A percentile compares a stretch with the other conserved stretches of the same genome.
Evolutionary conservation across 495 filamentous ascomycete genomes (phyloP).

Genomic region (Hapsidospora chrysogenum): DNA sequence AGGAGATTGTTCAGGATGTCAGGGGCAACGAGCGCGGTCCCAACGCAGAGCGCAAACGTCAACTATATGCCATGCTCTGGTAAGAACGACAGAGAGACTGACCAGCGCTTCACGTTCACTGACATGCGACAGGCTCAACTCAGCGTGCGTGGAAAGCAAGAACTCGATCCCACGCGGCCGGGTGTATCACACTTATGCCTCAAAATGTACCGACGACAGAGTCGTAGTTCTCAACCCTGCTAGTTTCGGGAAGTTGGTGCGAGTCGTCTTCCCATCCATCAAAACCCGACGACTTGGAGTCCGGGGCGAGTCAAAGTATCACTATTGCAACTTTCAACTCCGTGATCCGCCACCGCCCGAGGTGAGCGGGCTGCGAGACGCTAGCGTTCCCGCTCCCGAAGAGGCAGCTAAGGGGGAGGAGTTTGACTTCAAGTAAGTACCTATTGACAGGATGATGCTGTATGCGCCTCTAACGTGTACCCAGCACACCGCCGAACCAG

Average conservation of each 20-base stretch:
- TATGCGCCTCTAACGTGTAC: too few relatives aligned
- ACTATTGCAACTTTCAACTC: constrained; percentile 80
- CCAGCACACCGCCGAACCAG: too few relatives aligned
- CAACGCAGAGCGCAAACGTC: constrained; percentile 84
- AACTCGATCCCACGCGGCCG: constrained; percentile 78
- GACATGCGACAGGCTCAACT: constrained; percentile 48
- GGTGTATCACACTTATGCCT: constrained; percentile 87
- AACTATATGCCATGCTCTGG: constrained; percentile 98
- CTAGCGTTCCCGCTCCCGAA: too few relatives aligned
- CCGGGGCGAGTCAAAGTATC: constrained; percentile 94
- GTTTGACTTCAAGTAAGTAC: too few relatives aligned
- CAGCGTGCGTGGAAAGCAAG: constrained; percentile 63
- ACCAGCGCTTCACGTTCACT: constrained; percentile 1
- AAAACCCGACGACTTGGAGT: constrained; percentile 85
- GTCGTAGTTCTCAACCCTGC: constrained; percentile 90
- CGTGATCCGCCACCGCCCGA: constrained; percentile 39
- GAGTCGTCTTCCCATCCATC: constrained; percentile 87
- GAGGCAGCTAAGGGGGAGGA: too few relatives aligned
- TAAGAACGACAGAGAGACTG: too few relatives aligned
- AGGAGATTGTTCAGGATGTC: constrained; percentile 69
- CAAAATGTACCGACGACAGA: constrained; percentile 74
- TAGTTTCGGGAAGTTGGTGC: constrained; percentile 91
- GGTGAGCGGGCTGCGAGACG: constrained; percentile 18
- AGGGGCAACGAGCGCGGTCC: constrained; percentile 44
- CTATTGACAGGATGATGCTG: too few relatives aligned